phyloP scores from a whole-genome alignment of 1,284 basidiomycete genomes.

The Ustilago shanxiensis region DNA sequence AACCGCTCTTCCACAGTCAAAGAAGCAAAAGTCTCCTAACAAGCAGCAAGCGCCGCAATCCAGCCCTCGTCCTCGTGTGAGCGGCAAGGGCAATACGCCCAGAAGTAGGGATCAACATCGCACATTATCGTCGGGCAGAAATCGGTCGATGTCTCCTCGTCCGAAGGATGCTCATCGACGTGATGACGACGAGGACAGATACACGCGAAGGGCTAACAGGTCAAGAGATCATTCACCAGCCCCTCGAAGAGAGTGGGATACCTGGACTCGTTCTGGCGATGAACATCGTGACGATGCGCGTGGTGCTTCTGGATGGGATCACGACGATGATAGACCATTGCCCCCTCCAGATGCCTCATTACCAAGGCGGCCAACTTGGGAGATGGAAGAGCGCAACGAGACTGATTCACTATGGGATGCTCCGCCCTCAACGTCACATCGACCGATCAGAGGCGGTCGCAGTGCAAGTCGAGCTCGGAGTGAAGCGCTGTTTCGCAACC shows the following conservation, averaged over 20 bases:
- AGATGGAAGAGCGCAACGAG: neutral
- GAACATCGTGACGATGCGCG: neutral
- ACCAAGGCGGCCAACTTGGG: slow-evolving; percentile 23
- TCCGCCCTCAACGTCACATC: neutral
- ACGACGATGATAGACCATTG: neutral
- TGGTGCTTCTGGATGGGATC: neutral
- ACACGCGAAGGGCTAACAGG: neutral
- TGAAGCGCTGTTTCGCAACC: slow-evolving; percentile 21
- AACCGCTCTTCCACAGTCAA: neutral
- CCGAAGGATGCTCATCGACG: neutral
- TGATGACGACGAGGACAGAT: neutral
- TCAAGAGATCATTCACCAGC: slow-evolving; percentile 16
- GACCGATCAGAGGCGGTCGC: neutral
- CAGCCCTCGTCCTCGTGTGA: too few species aligned
- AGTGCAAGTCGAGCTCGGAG: neutral
- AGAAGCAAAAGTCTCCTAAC: slow-evolving; percentile 15
- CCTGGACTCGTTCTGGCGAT: slow-evolving; percentile 19
- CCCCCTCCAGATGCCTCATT: neutral
- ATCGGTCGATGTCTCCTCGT: slow-evolving; percentile 18
- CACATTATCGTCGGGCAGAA: neutral
- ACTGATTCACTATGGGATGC: neutral
- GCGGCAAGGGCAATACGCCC: neutral
- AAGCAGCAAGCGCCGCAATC: slow-evolving; percentile 4
- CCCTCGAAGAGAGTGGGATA: slow-evolving; percentile 13
- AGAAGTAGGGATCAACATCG: neutral